Evolutionary conservation across 495 filamentous ascomycete species (phyloP), one percentile per base, ranked within the genome.

Genomic region (Pseudevernia furfuracea): DNA sequence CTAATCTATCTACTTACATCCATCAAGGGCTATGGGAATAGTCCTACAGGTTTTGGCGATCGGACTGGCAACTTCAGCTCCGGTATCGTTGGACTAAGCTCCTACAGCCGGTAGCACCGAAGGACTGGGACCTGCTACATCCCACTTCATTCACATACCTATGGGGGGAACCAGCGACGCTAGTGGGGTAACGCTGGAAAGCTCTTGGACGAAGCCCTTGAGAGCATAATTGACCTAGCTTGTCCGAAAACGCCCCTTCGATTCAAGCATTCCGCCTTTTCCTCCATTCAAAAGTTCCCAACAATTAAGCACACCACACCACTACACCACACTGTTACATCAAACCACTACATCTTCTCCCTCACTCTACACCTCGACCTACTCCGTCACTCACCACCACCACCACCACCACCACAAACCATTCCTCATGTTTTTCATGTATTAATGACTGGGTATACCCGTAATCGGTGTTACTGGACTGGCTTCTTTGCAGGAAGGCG

Each of bases 21-120:
- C 9, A 25, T 32, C 36, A 62, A 68, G 49, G 63, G 65, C 36
- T 62, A 48, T 44, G 59, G 58, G 3, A 58, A 59, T 43, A 59
- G 49, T 62, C 49, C 58, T 23, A 61, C 62, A 25, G 67, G 63
- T 46, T 65, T 64, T 10, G 49, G 52, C 41, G 62, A 64, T 30
- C 55, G 62, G 1, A 64, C 34, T 19, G 57, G 56, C 21, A 64
- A 44, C 23, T 64, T 64, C 23, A 36, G 37, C 41, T 23, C 62
- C 44, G 43, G 62, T 14, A 64, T 64, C 56, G 62, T 59, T 59
- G 62, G 62, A 11, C 34, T 64, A 11, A 36, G 56, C 34, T 25
- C 43, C 37, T 64, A 59, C 43, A 39, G 57, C 19, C 62, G 62
- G 56, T 64, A 57, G 38, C 61, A 63, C 38, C 34, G 14, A 34